Conservation (phyloP, 169 alveolate genomes). For the Cryptosporidium parvum region DNA sequence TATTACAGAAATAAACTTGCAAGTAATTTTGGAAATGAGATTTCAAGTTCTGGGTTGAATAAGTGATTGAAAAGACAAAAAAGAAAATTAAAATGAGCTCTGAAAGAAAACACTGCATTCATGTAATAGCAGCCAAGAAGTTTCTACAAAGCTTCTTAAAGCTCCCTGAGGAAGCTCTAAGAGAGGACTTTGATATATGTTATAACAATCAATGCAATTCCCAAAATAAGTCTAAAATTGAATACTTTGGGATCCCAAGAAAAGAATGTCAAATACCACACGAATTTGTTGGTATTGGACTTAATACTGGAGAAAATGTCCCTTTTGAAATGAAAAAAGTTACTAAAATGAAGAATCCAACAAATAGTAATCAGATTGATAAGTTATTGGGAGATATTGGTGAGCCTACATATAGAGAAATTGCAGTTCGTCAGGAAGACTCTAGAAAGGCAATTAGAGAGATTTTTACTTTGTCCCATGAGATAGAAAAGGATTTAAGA, state of each 20-base stretch:
- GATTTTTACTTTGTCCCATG: neutral
- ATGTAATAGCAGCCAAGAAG: conserved; percentile 59
- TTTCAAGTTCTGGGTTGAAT: neutral
- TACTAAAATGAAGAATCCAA: neutral
- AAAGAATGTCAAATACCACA: conserved; percentile 38
- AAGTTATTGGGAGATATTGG: conserved; percentile 19
- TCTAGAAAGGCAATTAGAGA: neutral
- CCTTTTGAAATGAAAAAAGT: conserved; percentile 46
- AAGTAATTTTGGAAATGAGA: neutral
- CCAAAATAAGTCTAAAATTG: neutral
- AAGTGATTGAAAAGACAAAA: neutral
- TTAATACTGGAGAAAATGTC: neutral
- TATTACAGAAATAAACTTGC: neutral
- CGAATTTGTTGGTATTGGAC: conserved; percentile 61
- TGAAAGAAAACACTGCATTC: conserved; percentile 10
- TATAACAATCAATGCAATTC: conserved; percentile 32
- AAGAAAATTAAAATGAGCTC: neutral
- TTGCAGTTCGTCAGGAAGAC: conserved; percentile 6
- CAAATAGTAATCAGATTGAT: neutral
- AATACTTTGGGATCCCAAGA: conserved; percentile 36
- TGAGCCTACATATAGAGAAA: conserved; percentile 68
- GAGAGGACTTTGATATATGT: conserved; percentile 34
- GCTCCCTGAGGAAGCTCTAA: neutral
- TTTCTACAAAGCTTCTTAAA: conserved; percentile 4
- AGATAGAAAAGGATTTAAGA: neutral